A percentile compares a stretch with the other conserved stretches of the same genome.
Conservation (phyloP, 2,329 filamentous ascomycete species). For the Phyllosticta capitalensis region DNA sequence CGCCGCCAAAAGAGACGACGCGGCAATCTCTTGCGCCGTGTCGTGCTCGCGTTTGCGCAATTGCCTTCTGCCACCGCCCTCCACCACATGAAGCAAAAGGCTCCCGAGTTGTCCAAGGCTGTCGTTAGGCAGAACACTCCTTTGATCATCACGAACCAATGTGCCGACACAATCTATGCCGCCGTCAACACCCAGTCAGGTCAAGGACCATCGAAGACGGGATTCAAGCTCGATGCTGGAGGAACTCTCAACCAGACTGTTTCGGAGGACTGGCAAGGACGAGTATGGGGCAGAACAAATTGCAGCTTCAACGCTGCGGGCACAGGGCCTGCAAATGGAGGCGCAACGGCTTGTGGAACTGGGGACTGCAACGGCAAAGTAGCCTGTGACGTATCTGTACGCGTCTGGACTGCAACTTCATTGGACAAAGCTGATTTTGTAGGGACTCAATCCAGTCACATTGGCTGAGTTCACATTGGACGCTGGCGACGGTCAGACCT, state of each 20-base stretch:
- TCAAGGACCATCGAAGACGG: slow-evolving; percentile 54
- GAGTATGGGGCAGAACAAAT: slow-evolving; percentile 76
- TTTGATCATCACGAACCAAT: slow-evolving; percentile 62
- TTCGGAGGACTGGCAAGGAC: slow-evolving; percentile 66
- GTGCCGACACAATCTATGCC: slow-evolving; percentile 63
- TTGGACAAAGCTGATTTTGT: background rate
- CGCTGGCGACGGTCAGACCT: slow-evolving; percentile 58
- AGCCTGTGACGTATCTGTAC: slow-evolving; percentile 59
- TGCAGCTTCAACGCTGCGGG: slow-evolving; percentile 59
- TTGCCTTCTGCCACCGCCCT: too few species aligned
- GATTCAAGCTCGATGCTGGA: slow-evolving; percentile 57
- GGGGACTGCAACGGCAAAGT: slow-evolving; percentile 67
- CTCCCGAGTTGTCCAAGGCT: slow-evolving; percentile 7
- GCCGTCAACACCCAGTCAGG: slow-evolving; percentile 66
- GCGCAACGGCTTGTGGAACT: slow-evolving; percentile 53
- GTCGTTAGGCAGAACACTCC: slow-evolving; percentile 29
- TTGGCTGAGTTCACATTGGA: slow-evolving; percentile 73
- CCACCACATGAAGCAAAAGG: slow-evolving; percentile 23
- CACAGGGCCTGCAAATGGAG: slow-evolving; percentile 33
- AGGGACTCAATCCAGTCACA: slow-evolving; percentile 66
- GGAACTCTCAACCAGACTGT: slow-evolving; percentile 54
- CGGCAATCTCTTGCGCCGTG: background rate
- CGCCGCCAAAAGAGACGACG: background rate
- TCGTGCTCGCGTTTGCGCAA: too few species aligned
- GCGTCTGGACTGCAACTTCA: slow-evolving; percentile 19